Evolutionary conservation across 192 early-diverging fungal species (phyloP), one percentile per base, ranked within the genome.

Genomic region (Coemansia sp.): DNA sequence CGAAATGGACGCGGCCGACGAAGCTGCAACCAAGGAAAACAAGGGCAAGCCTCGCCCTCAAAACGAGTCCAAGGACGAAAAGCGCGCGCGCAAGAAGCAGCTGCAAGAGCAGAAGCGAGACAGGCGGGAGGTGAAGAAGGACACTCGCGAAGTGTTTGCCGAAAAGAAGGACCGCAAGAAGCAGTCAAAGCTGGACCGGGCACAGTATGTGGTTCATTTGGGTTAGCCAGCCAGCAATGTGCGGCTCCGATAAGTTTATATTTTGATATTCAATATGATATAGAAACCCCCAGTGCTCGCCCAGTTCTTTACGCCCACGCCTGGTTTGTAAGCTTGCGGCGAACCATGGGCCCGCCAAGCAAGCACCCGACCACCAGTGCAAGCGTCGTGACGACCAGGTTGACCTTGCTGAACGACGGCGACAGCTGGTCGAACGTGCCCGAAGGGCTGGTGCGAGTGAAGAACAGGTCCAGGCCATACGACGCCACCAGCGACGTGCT

Each of bases 361-460:
- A 86, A 48, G 58, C 95, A 85, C 14, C 85, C 88, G 11, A 81
- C 78, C 0, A 83, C 67, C 50, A 99, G 77, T 11, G 78, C 85
- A n/a, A 87, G 78, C 26, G 95, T 88, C 0, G 95, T 97, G 53
- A 80, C 63, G 38, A 95, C 67, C 64, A 99, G 71, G 51, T 87
- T 85, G 14, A 77, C 67, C 58, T 95, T 94, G 64, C 83, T 91
- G 76, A 99, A 99, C 53, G 89, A 85, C 64, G 94, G 89, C 69
- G 87, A 88, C 53, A 99, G 70, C 41, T 90, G 80, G 76, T 99
- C 97, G 77, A 99, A 99, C 5, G 85, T 83, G 57, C 90, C 89
- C 40, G 86, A 89, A 17, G 97, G 95, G 38, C 83, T 85, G 23
- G 84, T 77, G 33, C 87, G 84, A 4, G 85, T 88, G 51, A 89